Base-by-base conservation (phyloP, 768 basidiomycete species). In the Amanita phalloides region DNA sequence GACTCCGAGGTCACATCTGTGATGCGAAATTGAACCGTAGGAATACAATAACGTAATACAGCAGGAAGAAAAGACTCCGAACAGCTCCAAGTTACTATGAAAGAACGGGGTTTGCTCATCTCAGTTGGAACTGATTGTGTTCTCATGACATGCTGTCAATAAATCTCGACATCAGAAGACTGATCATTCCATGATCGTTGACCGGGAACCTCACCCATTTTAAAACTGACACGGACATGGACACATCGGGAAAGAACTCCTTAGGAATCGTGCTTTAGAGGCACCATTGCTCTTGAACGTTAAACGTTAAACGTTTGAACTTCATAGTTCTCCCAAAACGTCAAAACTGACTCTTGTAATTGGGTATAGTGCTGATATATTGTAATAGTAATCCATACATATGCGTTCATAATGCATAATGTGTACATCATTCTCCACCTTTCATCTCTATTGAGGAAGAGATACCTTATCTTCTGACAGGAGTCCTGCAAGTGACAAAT, bases 81-180 rank as follows among this genome's bases (percentile, higher is more conserved):
- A 47, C 28, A 8, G 32, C 35, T 17, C 45, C 46, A 21, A 36
- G 37, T 48, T 21, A 48, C 3, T 36, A 26, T 45, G 43, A 13
- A 6, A 44, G 46, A 37, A 48, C 30, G 32, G 30, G 46, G 47
- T 48, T 35, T 20, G 47, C 2, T 14, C 11, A 35, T 10, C 33
- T 48, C 17, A 14, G 17, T 32, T 48, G 26, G n/a, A 45, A n/a
- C 14, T 48, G 21, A 48, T 20, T 38, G 20, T n/a, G 20, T 23
- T 48, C 46, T 35, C 46, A 32, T 48, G 46, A 37, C 46, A 48
- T n/a, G 45, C 32, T 26, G 25, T 45, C 28, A 45, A 30, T n/a
- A n/a, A 10, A 28, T 45, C 44, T 45, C 44, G 44, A 20, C 30
- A 45, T 45, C 44, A 45, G 28, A 45, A 30, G 8, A 28, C 26